Conservation (phyloP, 306 rosid genomes). For the Betula pendula region DNA sequence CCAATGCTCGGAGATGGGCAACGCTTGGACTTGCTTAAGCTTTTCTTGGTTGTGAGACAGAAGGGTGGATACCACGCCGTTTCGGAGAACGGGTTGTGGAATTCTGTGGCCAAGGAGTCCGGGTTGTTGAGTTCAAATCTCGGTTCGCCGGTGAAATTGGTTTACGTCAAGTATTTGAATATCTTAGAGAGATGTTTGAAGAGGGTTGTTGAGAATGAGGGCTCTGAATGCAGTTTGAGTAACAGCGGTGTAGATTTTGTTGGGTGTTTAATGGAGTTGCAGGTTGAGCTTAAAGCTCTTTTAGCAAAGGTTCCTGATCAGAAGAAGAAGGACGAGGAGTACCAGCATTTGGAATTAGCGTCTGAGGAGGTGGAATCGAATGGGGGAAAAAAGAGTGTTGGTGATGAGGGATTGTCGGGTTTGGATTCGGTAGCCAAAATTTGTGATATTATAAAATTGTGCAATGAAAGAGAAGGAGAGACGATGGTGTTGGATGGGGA, state of each 20-base stretch:
- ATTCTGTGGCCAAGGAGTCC: slow-evolving; percentile 54
- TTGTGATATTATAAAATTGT: background rate
- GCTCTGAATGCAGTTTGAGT: slow-evolving; percentile 36
- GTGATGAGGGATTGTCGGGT: background rate
- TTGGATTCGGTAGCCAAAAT: background rate
- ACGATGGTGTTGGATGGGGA: slow-evolving; percentile 2
- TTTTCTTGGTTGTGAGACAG: slow-evolving; percentile 65
- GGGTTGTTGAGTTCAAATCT: slow-evolving; percentile 50
- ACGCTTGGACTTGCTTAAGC: slow-evolving; percentile 62
- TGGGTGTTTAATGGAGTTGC: slow-evolving; percentile 50
- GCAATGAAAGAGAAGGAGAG: background rate
- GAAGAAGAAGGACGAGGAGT: slow-evolving; percentile 25
- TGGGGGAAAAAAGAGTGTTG: background rate
- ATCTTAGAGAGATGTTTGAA: slow-evolving; percentile 47
- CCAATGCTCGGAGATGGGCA: slow-evolving; percentile 56
- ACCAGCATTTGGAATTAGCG: slow-evolving; percentile 1
- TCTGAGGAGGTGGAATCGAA: slow-evolving; percentile 14
- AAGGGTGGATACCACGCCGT: slow-evolving; percentile 70
- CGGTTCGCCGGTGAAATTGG: slow-evolving; percentile 48
- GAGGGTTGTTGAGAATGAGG: slow-evolving; percentile 38
- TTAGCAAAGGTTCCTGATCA: slow-evolving; percentile 21
- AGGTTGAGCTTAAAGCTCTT: slow-evolving; percentile 40
- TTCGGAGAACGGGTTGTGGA: slow-evolving; percentile 51
- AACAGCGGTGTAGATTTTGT: slow-evolving; percentile 38
- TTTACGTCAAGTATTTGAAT: slow-evolving; percentile 57